Evolutionary conservation across 768 basidiomycete genomes (phyloP), one percentile per base, ranked within the genome.

Genomic region (Russula virescens): DNA sequence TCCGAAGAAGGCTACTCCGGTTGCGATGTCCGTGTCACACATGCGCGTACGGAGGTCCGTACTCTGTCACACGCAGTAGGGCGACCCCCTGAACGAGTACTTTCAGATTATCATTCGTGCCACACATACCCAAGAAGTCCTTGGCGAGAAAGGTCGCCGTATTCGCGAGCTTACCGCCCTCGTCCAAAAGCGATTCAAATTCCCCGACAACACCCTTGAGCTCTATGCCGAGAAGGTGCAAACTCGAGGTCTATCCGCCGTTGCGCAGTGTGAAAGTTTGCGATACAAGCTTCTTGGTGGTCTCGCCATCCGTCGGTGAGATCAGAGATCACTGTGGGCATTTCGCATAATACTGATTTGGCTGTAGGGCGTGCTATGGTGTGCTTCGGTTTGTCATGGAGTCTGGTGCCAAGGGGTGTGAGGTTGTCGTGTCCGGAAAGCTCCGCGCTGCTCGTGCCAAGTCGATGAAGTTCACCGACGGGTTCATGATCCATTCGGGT

Each of bases 301-400:
- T 78, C 93, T 99, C 70, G 97, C 97, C 73, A 95, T 98, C 74
- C 90, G 97, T 75, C 88, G 96, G 94, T 92, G 74, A 58, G 88
- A 83, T 38, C 55, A 58, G 31, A 23, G 42, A 19, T 31, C 10
- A 8, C 18, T 45, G 38, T 28, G 28, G 11, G 48, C 4, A 42
- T 35, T 21, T 3, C 16, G 26, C 46, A 38, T 35, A 46, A 58
- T 26, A 25, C 48, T 62, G 38, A 58, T 25, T 11, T 43, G 11
- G 26, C 8, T 38, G 10, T 68, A 94, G 92, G 73, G 94, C 94
- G 52, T 98, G 96, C 81, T 99, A 98, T 76, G 97, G 97, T 88
- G 97, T 99, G 72, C 94, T 99, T 73, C 94, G 97, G 73, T 99
- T 98, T 81, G 94, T 99, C 70, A 99, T 99, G 97, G 97, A 99